Evolutionary conservation across 192 early-diverging fungal genomes (phyloP), one percentile per base, ranked within the genome.

Genomic region (Coemansia sp.): DNA sequence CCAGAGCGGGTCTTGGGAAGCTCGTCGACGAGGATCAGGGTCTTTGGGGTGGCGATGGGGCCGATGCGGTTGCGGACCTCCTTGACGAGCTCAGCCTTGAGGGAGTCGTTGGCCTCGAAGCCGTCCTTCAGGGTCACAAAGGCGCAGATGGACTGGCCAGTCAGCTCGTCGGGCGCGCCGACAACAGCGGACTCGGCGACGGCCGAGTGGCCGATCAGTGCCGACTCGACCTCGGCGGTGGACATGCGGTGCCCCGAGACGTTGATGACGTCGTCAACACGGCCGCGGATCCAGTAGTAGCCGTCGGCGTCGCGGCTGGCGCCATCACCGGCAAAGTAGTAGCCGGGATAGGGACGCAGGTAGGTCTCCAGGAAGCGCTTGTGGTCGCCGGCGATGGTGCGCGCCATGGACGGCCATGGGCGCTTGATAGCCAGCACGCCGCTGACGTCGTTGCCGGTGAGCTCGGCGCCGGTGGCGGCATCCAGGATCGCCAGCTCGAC

Each of bases 241-340:
- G 86, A 89, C 66, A 98, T 82, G 71, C 96, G 89, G 83, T 98
- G 96, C 25, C 96, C 96, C 11, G 91, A 88, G 41, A 98, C 94
- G 79, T 96, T 96, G 80, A 98, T 96, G 34, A 96, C 95, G 73
- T 98, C 92, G 80, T 83, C 82, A 44, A 94, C 92, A 61, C 96
- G 88, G 44, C 96, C 96, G 55, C 90, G 87, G 60, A 98, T 88
- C 94, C 94, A 98, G 82, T 89, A 89, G 85, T 95, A 98, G 41
- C 94, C 94, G 71, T 98, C 96, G 48, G 86, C 82, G 73, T 98
- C 96, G 54, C 92, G 82, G 45, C 85, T 87, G 47, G 88, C 94
- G 59, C 96, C 96, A 72, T 98, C 96, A 20, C 96, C 96, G 14
- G 94, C 92, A 75, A 97, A 98, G 85, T 98, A 98, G 83, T 88